phyloP scores from a whole-genome alignment of 495 filamentous ascomycete species.

The Aspergillus haitiensis region DNA sequence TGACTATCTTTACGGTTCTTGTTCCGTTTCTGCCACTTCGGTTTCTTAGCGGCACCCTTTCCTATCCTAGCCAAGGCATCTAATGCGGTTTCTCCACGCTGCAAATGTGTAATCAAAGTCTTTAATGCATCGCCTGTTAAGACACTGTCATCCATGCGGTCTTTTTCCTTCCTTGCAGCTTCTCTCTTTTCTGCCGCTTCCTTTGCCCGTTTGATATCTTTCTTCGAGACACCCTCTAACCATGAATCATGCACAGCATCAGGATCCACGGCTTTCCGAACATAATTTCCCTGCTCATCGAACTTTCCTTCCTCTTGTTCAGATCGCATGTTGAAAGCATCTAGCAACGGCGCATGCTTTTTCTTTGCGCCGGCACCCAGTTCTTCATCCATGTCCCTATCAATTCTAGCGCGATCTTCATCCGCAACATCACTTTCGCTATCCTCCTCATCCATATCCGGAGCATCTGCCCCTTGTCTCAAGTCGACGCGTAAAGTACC shows the following conservation, averaged over 20 bases:
- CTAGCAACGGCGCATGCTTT: constrained; percentile 90
- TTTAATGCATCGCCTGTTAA: constrained; percentile 72
- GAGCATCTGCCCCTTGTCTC: constrained; percentile 40
- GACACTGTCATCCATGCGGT: constrained; percentile 69
- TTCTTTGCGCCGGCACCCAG: constrained; percentile 87
- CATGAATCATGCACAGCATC: constrained; percentile 90
- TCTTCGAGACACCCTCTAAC: constrained; percentile 89
- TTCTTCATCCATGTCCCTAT: constrained; percentile 77
- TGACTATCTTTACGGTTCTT: constrained; percentile 59
- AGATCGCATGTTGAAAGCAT: constrained; percentile 90
- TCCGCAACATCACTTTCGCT: constrained; percentile 71
- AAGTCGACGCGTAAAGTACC: constrained; percentile 65
- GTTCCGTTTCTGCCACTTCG: constrained; percentile 61
- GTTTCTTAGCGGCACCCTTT: constrained; percentile 61
- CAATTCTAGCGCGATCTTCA: constrained; percentile 66
- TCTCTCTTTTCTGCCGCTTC: constrained; percentile 88
- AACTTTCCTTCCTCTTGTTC: constrained; percentile 94
- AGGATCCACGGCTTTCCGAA: constrained; percentile 85
- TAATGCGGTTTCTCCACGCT: constrained; percentile 82
- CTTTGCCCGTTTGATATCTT: constrained; percentile 83
- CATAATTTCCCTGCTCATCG: constrained; percentile 85
- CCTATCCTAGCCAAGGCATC: constrained; percentile 85
- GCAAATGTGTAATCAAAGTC: constrained; percentile 67
- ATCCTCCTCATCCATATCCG: constrained; percentile 48
- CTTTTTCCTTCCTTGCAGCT: constrained; percentile 65